phyloP scores from a whole-genome alignment of 345 rosid genomes.

The Ceriops zippeliana region DNA sequence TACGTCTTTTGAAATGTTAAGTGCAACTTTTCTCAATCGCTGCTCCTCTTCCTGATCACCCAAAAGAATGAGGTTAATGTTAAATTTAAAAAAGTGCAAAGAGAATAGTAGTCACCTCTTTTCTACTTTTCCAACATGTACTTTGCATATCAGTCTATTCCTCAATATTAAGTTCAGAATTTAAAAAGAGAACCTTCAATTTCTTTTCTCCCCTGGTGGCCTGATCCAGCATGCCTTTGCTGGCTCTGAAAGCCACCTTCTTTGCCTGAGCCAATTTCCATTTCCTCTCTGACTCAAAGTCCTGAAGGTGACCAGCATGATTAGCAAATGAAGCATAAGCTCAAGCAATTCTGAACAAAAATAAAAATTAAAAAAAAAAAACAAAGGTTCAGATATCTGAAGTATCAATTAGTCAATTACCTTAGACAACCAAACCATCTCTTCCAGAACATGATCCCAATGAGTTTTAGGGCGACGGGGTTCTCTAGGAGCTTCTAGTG shows the following conservation, averaged over 20 bases:
- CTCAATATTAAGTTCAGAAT: neutral
- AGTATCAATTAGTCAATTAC: conserved; percentile 35
- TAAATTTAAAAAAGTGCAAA: conserved; percentile 14
- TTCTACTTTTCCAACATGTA: neutral
- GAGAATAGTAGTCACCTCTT: neutral
- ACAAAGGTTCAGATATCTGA: neutral
- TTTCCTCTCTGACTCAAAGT: conserved; percentile 96
- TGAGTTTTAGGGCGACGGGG: conserved; percentile 93
- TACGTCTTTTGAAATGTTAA: conserved; percentile 86
- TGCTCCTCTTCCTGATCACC: conserved; percentile 87
- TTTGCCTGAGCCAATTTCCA: conserved; percentile 97
- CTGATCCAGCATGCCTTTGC: conserved; percentile 95
- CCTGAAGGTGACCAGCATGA: conserved; percentile 46
- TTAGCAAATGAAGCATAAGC: conserved; percentile 27
- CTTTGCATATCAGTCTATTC: conserved; percentile 1
- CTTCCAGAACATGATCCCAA: conserved; percentile 99
- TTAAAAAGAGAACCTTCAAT: conserved; percentile 61
- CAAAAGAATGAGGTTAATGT: conserved; percentile 13
- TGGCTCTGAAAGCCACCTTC: conserved; percentile 90
- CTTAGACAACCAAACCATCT: conserved; percentile 98
- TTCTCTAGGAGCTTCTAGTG: conserved; percentile 90
- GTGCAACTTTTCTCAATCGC: conserved; percentile 77
- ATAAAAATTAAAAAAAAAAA: neutral
- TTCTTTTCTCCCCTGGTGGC: conserved; percentile 92
- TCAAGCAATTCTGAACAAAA: neutral